Base-by-base conservation (phyloP, 176 grass and related monocot species). In the Zoysia pacifica region DNA sequence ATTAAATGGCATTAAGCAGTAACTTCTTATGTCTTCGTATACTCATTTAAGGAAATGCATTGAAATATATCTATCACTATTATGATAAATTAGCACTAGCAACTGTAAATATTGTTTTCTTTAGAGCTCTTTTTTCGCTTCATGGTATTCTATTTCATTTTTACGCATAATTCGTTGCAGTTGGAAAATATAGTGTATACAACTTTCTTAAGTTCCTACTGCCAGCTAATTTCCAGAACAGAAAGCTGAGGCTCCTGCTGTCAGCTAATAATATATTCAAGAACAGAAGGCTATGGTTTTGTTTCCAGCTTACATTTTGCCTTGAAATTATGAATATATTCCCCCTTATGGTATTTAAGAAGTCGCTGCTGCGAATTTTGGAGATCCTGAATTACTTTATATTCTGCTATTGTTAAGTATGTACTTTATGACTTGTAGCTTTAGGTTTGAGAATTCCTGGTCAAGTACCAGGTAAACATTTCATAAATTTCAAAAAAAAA, bases 371-470 rank as follows among this genome's bases (percentile, higher is more conserved):
- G 44, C 48, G 6, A 42, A n/a, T 1, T 60, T 60, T 52, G 0
- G 2, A 0, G 4, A 15, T 59, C 85, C 38, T 59, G 43, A 78
- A 66, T 56, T 15, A 9, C 19, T 48, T 54, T 48, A 72, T 56
- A 43, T 84, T 81, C 69, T 43, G 45, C 11, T 35, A 63, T 14
- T 36, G 39, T 49, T 62, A 75, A 55, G 39, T 69, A 9, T 60
- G 62, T 43, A 63, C 9, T 84, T 82, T 78, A 42, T 39, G 64
- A 78, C 18, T 78, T 6, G 35, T 77, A 49, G 8, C 35, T 72
- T 80, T 64, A 44, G 18, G 13, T 85, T 84, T 47, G 9, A 47
- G 72, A 72, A 80, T 59, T 60, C 43, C 72, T 50, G 42, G 70
- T 58, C 14, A 51, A 38, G n/a, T 81, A 49, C 42, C 10, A 51